phyloP scores from a whole-genome alignment of 345 rosid species.

The Iberis pinnata region DNA sequence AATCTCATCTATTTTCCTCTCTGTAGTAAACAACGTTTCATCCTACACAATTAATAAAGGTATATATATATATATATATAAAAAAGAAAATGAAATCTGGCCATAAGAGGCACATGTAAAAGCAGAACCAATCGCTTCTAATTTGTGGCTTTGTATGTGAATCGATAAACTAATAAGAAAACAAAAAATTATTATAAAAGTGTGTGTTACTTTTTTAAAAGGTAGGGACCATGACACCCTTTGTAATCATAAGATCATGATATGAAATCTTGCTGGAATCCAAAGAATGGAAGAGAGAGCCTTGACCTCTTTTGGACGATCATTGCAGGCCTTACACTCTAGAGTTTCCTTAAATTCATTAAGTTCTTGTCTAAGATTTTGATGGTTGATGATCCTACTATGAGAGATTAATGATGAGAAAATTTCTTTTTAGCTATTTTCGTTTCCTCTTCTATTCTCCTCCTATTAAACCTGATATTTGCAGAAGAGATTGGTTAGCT shows the following conservation, averaged over 20 bases:
- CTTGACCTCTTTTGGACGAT: conserved; percentile 80
- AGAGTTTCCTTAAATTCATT: conserved; percentile 78
- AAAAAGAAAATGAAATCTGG: no score
- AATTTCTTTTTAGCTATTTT: conserved; percentile 61
- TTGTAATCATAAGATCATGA: no score
- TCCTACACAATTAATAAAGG: no score
- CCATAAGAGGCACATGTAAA: no score
- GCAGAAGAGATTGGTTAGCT: background rate
- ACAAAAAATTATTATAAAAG: no score
- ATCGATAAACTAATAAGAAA: no score
- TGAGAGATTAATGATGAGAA: conserved; percentile 45
- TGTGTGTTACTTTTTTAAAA: no score
- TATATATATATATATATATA: no score
- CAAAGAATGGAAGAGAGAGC: no score
- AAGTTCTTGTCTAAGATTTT: conserved; percentile 72
- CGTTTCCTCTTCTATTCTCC: conserved; percentile 73
- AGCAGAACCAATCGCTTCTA: no score
- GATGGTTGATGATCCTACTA: conserved; percentile 62
- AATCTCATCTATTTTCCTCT: conserved; percentile 61
- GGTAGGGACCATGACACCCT: no score
- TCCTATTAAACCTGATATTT: conserved; percentile 55
- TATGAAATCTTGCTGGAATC: background rate
- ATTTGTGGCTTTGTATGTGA: no score
- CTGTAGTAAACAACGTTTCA: conserved; percentile 57
- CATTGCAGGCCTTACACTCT: conserved; percentile 81